Evolutionary conservation across 106 monocot species (phyloP), one percentile per base, ranked within the genome.

Genomic region (Apostasia ramifera): DNA sequence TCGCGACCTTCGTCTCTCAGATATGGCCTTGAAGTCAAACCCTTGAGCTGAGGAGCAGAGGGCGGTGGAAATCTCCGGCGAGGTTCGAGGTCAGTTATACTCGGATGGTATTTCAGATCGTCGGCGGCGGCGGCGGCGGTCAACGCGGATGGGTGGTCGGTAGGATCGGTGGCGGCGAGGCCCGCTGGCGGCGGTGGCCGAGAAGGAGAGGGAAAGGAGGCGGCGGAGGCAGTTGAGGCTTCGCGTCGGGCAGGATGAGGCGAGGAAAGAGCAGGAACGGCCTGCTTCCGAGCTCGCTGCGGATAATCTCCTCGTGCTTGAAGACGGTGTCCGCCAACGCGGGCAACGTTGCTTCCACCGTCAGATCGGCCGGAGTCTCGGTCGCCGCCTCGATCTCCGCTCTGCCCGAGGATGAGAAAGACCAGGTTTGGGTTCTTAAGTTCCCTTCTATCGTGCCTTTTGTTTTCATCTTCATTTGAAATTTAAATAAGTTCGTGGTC

Each of bases 321-420:
- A 97, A 89, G 89, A 89, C 91, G 71, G 92, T 97, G 2, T 92
- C 95, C 14, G 73, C 76, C 46, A 97, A 97, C 92, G 92, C 89
- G 2, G 84, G 86, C 52, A 70, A 84, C 11, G 91, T 97, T 42
- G 92, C 92, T 2, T 75, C 78, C 14, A 89, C 77, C 9, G 92
- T 97, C 26, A 79, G 92, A 44, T 92, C 92, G 6, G 92, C 95
- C 9, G 92, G 95, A 57, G 89, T 92, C 2, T 80, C 88, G 12
- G 92, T 97, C 12, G 91, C 95, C 4, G 89, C 84, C 7, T 86
- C 88, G 4, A 88, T 95, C 67, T 59, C 85, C 1, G 73, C 60
- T 1, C 73, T 81, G 6, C 69, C 71, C 6, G 95, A 81, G 66
- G 91, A 85, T 11, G 86, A 79, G 80, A 86, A 81, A 57, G 95